These are phyloP conservation scores for Neostapfia colusana DNA, from an alignment of 176 grass and related monocot genomes.

Conservation along the genomic window DNA sequence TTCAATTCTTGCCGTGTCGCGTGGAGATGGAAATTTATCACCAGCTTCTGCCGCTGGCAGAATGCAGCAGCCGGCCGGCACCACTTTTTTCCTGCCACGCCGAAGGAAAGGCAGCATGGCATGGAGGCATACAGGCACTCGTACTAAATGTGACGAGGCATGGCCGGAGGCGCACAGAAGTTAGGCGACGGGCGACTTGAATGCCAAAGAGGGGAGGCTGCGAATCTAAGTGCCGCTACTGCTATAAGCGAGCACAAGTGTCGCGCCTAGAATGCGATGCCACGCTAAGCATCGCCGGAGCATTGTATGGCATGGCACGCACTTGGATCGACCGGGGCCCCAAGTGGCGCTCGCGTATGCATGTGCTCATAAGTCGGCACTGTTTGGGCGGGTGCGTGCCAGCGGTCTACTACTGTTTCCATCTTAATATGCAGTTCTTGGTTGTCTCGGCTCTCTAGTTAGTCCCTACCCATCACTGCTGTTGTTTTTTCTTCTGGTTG, in stretches of 20 bases:
- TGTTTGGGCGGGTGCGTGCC: neutral
- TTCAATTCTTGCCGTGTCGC: constrained; percentile 8
- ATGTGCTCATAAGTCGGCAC: neutral
- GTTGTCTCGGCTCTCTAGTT: neutral
- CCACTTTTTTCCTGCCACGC: neutral
- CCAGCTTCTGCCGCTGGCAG: neutral
- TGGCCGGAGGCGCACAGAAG: neutral
- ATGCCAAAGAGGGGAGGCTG: neutral
- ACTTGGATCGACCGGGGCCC: neutral
- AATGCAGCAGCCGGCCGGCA: neutral
- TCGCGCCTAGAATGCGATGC: neutral
- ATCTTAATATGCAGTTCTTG: neutral
- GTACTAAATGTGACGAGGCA: constrained; percentile 18
- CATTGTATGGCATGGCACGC: too few species aligned
- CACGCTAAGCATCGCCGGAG: neutral
- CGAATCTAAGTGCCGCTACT: neutral
- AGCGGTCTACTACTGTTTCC: neutral
- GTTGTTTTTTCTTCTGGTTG: too few species aligned
- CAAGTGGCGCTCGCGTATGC: neutral
- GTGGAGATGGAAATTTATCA: constrained; percentile 24
- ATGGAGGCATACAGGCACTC: neutral
- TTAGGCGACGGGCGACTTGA: constrained; percentile 19
- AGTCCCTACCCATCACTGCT: neutral
- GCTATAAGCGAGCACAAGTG: constrained; percentile 16
- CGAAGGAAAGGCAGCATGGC: neutral